Conservation (phyloP, 306 rosid species). For the Lathyrus aphaca region DNA sequence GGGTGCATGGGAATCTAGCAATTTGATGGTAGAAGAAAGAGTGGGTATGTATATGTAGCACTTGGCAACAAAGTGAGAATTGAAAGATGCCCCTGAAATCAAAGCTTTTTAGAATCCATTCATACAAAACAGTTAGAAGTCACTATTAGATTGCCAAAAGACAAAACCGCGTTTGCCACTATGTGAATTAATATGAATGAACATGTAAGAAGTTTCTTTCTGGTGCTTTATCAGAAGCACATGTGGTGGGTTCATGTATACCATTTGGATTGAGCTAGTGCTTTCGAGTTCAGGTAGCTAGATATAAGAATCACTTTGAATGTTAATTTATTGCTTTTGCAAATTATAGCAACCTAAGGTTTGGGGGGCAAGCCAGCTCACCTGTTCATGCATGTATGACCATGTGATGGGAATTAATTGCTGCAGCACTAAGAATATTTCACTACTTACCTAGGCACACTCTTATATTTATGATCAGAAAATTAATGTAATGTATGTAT, state of each 20-base stretch:
- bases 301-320: constrained; percentile 37
- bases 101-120: constrained; percentile 20
- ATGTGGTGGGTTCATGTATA: constrained; percentile 34
- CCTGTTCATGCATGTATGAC: constrained; percentile 35
- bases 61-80: constrained; percentile 5
- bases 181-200: constrained; percentile 17
- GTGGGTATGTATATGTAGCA: constrained; percentile 3
- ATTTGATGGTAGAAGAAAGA: constrained; percentile 33
- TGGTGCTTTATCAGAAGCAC: constrained; percentile 35
- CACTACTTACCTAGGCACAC: constrained; percentile 16
- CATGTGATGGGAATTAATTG: constrained; percentile 42
- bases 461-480: constrained; percentile 3
- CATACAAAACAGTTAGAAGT: constrained; percentile 36
- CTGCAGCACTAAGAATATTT: constrained; percentile 12
- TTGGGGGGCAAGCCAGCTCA: constrained; percentile 25
- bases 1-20: constrained; percentile 4
- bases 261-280: constrained; percentile 39
- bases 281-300: constrained; percentile 35
- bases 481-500: constrained; percentile 4
- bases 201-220: constrained; percentile 29
- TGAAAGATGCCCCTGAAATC: constrained; percentile 27
- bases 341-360: constrained; percentile 50
- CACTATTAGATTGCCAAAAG: constrained; percentile 38
- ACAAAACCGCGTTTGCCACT: constrained; percentile 32
- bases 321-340: constrained; percentile 38